Percentiles rank a stretch among this genome's conserved stretches.
Conservation (phyloP, 805 yeast species). For the Saccharomycopsis selenospora region DNA sequence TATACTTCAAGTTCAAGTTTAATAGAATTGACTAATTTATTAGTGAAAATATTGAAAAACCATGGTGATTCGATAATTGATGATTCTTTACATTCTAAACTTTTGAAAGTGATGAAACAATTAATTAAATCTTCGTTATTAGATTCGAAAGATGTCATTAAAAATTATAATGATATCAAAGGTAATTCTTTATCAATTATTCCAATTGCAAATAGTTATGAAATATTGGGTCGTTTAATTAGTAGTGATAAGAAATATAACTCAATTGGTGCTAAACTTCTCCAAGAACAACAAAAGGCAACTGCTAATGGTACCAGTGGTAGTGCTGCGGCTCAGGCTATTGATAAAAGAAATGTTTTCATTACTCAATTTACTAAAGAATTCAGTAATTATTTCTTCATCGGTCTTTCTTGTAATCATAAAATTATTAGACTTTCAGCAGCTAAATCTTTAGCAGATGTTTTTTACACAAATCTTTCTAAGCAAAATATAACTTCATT, state of each 20-base stretch:
- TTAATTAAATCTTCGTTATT: constrained; percentile 9
- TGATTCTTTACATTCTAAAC: constrained; percentile 9
- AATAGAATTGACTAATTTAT: constrained; percentile 8
- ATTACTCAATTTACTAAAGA: constrained; percentile 20
- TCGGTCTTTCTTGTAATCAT: constrained; percentile 20
- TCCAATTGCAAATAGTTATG: constrained; percentile 17
- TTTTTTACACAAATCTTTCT: constrained; percentile 22
- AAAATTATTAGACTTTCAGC: constrained; percentile 24
- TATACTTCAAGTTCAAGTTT: constrained; percentile 3
- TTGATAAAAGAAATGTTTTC: constrained; percentile 12
- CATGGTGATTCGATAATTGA: constrained; percentile 12
- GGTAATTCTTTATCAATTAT: constrained; percentile 16
- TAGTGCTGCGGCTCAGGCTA: constrained; percentile 23
- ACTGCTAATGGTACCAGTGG: constrained; percentile 2
- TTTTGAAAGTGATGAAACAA: constrained; percentile 16
- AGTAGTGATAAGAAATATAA: constrained; percentile 14
- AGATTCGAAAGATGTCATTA: constrained; percentile 13
- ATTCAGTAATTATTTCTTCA: constrained; percentile 11
- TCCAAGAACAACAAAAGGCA: constrained; percentile 9
- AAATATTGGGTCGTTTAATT: constrained; percentile 12
- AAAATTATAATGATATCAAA: constrained; percentile 11
- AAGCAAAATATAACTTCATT: constrained; percentile 22
- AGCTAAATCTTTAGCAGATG: constrained; percentile 32
- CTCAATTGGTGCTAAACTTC: constrained; percentile 10
- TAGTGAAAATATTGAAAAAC: constrained; percentile 14